phyloP scores from a whole-genome alignment of 805 yeast genomes.

The Wickerhamomyces rabaulensis region DNA sequence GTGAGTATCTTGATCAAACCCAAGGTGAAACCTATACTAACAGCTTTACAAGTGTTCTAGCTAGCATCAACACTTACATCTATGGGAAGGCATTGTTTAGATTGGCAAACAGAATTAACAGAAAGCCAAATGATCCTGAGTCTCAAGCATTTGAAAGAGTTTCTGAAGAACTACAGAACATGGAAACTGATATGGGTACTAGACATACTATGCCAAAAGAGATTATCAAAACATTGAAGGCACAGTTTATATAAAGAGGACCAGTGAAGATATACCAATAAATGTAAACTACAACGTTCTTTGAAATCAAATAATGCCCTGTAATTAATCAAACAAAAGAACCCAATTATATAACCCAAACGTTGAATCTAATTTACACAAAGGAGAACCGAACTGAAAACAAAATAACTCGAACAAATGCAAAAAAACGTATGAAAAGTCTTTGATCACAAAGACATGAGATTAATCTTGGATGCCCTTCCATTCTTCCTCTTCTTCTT shows the following conservation, averaged over 20 bases:
- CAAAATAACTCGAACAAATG: neutral
- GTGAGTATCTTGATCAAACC: neutral
- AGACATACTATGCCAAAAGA: neutral
- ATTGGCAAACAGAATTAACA: neutral
- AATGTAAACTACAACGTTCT: neutral
- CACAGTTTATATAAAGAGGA: neutral
- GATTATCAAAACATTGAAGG: neutral
- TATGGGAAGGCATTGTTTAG: neutral
- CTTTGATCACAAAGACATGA: neutral
- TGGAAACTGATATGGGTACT: neutral
- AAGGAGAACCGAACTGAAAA: neutral
- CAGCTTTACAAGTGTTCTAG: neutral
- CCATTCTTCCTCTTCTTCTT: constrained; percentile 4
- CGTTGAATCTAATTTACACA: neutral
- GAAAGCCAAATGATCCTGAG: neutral
- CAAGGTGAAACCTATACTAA: neutral
- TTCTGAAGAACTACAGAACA: neutral
- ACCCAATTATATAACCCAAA: neutral
- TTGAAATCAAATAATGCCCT: neutral
- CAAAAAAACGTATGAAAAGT: neutral
- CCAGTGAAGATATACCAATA: too few relatives aligned
- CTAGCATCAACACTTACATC: neutral
- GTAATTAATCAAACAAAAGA: neutral
- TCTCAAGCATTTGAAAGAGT: neutral
- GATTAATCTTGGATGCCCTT: neutral